Conservation (phyloP, 345 rosid genomes). For the Hirschfeldia incana region DNA sequence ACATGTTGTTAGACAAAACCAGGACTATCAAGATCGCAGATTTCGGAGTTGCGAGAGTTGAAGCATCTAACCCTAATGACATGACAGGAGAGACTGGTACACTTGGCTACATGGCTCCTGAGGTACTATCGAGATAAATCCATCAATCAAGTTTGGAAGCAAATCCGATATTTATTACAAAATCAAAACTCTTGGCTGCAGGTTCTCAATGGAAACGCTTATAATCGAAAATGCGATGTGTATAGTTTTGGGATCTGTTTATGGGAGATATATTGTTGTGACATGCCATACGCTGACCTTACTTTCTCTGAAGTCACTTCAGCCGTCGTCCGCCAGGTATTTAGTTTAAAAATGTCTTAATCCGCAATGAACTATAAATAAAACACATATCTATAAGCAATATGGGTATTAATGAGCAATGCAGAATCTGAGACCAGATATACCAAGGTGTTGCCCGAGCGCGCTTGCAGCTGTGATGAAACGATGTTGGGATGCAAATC, state of each 20-base stretch:
- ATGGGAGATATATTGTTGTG: conserved; percentile 98
- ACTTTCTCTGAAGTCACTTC: conserved; percentile 95
- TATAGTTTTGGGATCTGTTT: conserved; percentile 95
- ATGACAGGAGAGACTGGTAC: conserved; percentile 99
- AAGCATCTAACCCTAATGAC: conserved; percentile 97
- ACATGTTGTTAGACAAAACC: conserved; percentile 88
- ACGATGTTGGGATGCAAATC: conserved; percentile 95
- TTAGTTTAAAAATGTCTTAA: neutral
- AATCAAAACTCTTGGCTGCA: conserved; percentile 31
- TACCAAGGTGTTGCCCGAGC: conserved; percentile 96
- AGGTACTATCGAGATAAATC: conserved; percentile 50
- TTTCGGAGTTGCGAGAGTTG: conserved; percentile 34
- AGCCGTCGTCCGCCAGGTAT: conserved; percentile 94
- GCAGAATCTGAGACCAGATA: conserved; percentile 95
- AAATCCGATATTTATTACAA: neutral
- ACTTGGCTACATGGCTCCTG: conserved; percentile 99
- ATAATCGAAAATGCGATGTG: conserved; percentile 97
- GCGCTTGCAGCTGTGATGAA: conserved; percentile 89
- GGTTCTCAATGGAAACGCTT: conserved; percentile 96
- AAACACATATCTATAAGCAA: conserved; percentile 4
- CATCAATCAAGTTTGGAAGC: conserved; percentile 11
- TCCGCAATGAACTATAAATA: neutral
- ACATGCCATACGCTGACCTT: conserved; percentile 96
- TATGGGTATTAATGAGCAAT: conserved; percentile 26
- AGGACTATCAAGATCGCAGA: conserved; percentile 90